Evolutionary conservation across 2,329 filamentous ascomycete species (phyloP).

Genomic region (Aspergillus fijiensis): DNA sequence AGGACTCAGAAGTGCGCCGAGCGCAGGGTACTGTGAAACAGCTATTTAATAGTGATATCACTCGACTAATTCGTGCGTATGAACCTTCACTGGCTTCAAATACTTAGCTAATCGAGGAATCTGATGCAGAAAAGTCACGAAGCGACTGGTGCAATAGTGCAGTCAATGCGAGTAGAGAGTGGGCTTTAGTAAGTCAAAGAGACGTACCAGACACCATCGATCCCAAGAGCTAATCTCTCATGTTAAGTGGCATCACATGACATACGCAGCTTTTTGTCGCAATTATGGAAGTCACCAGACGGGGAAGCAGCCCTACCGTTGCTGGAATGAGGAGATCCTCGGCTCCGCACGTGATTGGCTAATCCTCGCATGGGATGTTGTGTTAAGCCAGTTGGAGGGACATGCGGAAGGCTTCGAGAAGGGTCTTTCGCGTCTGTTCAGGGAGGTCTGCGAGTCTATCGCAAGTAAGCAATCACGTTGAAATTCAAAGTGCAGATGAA

Average conservation of each 20-base stretch:
- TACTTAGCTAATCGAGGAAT: not conserved
- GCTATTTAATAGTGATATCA: conserved; percentile 4
- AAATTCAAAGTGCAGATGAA: too few relatives aligned
- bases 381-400: not conserved
- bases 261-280: conserved; percentile 20
- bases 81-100: not conserved
- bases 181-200: conserved; percentile 13
- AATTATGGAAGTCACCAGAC: conserved; percentile 15
- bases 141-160: conserved; percentile 10
- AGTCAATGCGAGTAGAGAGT: conserved; percentile 8
- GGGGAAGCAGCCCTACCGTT: not conserved
- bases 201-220: too few relatives aligned
- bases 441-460: not conserved
- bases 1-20: not conserved
- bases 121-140: conserved; percentile 1
- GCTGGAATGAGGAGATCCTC: conserved; percentile 20
- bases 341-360: not conserved
- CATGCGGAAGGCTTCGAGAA: not conserved
- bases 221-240: too few relatives aligned
- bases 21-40: conserved; percentile 1
- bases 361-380: not conserved
- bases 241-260: conserved; percentile 11
- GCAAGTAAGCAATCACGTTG: not conserved
- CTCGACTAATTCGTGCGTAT: conserved; percentile 11
- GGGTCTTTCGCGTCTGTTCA: not conserved